phyloP scores from a whole-genome alignment of 2,329 filamentous ascomycete species.

The Trichoderma sp. region DNA sequence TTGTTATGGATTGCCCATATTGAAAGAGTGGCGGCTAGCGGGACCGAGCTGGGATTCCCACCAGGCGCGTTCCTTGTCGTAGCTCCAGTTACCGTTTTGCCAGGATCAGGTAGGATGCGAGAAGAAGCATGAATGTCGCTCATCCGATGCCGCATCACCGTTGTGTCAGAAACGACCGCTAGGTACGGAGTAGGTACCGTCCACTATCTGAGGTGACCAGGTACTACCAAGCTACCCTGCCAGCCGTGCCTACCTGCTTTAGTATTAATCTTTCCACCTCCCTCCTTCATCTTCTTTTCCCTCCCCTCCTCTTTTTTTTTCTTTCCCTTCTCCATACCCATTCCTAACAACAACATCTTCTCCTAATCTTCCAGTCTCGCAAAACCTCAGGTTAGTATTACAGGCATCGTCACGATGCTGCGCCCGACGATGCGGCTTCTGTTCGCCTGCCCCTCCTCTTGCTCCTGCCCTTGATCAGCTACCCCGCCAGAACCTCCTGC shows the following conservation, averaged over 20 bases:
- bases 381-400: conserved; percentile 11
- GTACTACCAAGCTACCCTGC: too few species aligned
- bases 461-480: conserved; percentile 10
- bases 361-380: background rate
- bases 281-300: conserved; percentile 18
- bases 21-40: background rate
- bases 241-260: too few species aligned
- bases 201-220: too few species aligned
- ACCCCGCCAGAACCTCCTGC: conserved; percentile 25
- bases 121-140: conserved; percentile 19
- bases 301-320: conserved; percentile 9
- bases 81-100: too few species aligned
- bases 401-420: background rate
- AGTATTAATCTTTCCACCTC: conserved; percentile 28
- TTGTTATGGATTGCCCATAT: background rate
- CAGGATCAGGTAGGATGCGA: too few species aligned
- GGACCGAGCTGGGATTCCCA: background rate
- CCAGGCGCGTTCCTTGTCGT: background rate
- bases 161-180: conserved; percentile 13
- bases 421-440: background rate
- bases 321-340: conserved; percentile 18
- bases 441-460: conserved; percentile 8
- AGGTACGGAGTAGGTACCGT: too few species aligned
- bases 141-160: conserved; percentile 29
- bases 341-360: background rate